Conservation (phyloP, 176 grass and related monocot species). For the Carex cristatella region DNA sequence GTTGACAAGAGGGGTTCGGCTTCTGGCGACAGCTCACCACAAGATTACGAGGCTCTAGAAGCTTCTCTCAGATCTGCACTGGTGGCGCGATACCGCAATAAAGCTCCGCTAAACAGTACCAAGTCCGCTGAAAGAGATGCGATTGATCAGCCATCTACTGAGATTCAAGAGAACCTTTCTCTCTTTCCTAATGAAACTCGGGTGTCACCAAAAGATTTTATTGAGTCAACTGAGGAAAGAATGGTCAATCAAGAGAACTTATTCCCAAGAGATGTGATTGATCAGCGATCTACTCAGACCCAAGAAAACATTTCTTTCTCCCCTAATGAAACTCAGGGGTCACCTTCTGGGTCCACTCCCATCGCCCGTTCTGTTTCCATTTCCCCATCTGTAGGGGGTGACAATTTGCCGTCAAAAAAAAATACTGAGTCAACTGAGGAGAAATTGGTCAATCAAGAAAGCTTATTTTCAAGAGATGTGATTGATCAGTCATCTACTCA, state of each 20-base stretch:
- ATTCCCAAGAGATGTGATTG: too few species aligned
- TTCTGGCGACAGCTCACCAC: conserved; percentile 43
- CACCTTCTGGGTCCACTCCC: conserved; percentile 29
- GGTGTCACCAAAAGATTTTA: neutral
- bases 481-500: neutral
- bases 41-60: conserved; percentile 87
- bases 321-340: neutral
- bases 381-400: conserved; percentile 40
- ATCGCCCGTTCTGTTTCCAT: conserved; percentile 20
- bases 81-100: conserved; percentile 62
- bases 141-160: conserved; percentile 30
- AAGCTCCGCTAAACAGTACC: conserved; percentile 33
- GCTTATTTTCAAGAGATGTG: neutral
- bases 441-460: neutral
- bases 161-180: conserved; percentile 5
- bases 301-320: neutral
- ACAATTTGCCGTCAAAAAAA: conserved; percentile 7
- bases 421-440: neutral
- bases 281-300: neutral
- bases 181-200: conserved; percentile 29
- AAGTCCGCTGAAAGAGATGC: conserved; percentile 35
- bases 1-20: conserved; percentile 17
- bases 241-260: neutral
- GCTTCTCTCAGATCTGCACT: conserved; percentile 86
- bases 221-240: neutral